phyloP scores from a whole-genome alignment of 441 rosid genomes.

The Pelargonium australe region DNA sequence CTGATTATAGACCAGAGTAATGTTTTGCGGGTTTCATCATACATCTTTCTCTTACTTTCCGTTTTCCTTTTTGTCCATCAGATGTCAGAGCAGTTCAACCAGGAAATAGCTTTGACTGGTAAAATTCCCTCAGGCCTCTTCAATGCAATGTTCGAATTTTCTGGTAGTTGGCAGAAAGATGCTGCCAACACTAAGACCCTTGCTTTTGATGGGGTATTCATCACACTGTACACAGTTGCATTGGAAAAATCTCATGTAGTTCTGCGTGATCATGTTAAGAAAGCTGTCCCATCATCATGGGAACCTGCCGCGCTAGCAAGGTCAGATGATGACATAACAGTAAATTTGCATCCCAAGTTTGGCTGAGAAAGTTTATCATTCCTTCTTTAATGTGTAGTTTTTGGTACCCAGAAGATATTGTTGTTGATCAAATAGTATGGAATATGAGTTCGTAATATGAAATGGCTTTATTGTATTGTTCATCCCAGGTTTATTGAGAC shows the following conservation, averaged over 20 bases:
- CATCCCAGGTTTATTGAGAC: conserved; percentile 68
- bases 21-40: conserved; percentile 3
- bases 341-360: neutral
- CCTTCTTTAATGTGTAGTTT: neutral
- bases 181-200: conserved; percentile 83
- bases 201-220: conserved; percentile 88
- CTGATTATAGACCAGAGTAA: conserved; percentile 4
- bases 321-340: conserved; percentile 24
- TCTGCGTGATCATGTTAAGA: conserved; percentile 68
- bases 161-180: conserved; percentile 90
- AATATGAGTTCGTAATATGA: neutral
- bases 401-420: neutral
- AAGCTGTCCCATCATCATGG: conserved; percentile 85
- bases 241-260: conserved; percentile 77
- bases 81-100: conserved; percentile 99
- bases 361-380: neutral
- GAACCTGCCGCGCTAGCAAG: conserved; percentile 92
- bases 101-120: conserved; percentile 76
- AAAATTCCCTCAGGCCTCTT: conserved; percentile 94
- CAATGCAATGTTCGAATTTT: conserved; percentile 81
- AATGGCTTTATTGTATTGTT: neutral
- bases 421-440: neutral
- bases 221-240: conserved; percentile 77
- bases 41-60: conserved; percentile 1
- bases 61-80: conserved; percentile 20